A percentile compares a stretch with the other conserved stretches of the same genome.
Conservation (phyloP, 73 alveolate species). For the Durusdinium trenchii region DNA sequence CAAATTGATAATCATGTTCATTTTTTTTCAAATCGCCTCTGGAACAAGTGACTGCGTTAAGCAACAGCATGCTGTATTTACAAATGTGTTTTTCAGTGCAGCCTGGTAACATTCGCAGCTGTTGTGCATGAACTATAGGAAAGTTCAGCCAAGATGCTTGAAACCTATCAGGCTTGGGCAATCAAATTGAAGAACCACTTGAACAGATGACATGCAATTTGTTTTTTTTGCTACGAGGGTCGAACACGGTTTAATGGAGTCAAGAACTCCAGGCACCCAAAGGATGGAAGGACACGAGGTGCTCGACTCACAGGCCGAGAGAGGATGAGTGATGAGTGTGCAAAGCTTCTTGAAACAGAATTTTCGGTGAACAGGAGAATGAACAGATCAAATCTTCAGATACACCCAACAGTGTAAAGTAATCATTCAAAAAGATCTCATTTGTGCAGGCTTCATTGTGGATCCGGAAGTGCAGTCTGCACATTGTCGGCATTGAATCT, state of each 20-base stretch:
- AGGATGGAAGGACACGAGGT: constrained; percentile 7
- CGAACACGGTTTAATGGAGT: background rate
- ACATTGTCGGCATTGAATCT: too few relatives aligned
- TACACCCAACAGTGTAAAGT: too few relatives aligned
- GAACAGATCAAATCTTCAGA: too few relatives aligned
- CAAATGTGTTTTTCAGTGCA: background rate
- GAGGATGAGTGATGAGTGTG: too few relatives aligned
- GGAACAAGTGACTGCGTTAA: too few relatives aligned
- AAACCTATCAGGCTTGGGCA: background rate
- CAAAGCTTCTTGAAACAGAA: too few relatives aligned
- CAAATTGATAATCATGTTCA: background rate
- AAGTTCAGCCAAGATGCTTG: constrained; percentile 26
- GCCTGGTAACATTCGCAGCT: background rate
- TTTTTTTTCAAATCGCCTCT: too few relatives aligned
- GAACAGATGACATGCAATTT: background rate
- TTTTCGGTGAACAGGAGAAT: too few relatives aligned
- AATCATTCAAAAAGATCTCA: too few relatives aligned
- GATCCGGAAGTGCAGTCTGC: constrained; percentile 13
- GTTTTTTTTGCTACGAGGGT: background rate
- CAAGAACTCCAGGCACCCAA: background rate
- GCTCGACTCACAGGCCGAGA: background rate
- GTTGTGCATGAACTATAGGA: background rate
- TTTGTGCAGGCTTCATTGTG: background rate
- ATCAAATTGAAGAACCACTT: too few relatives aligned
- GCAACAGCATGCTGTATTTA: too few relatives aligned